Evolutionary conservation across 2,329 filamentous ascomycete species (phyloP).

Genomic region (Alternaria solani): DNA sequence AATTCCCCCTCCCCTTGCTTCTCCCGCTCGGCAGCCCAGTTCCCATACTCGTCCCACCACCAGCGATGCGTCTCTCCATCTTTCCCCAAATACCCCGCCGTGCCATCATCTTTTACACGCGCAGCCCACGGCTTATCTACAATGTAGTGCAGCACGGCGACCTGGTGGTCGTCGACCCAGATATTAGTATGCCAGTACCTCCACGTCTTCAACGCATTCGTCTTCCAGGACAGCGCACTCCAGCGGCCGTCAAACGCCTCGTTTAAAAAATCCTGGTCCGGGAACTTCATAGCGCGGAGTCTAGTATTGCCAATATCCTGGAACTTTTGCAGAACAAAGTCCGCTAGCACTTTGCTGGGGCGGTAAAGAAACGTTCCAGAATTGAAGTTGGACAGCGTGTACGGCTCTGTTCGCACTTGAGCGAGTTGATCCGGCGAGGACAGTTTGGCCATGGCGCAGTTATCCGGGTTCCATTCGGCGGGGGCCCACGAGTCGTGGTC

Average conservation of each 20-base stretch:
- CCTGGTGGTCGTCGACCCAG: slow-evolving; percentile 59
- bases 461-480: slow-evolving; percentile 56
- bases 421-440: slow-evolving; percentile 45
- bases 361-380: slow-evolving; percentile 62
- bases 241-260: slow-evolving; percentile 58
- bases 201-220: slow-evolving; percentile 64
- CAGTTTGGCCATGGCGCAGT: slow-evolving; percentile 59
- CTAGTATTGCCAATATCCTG: slow-evolving; percentile 43
- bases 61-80: slow-evolving; percentile 62
- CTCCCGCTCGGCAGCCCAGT: slow-evolving; percentile 50
- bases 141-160: slow-evolving; percentile 62
- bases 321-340: slow-evolving; percentile 54
- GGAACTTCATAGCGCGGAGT: slow-evolving; percentile 59
- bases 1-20: slow-evolving; percentile 28
- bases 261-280: slow-evolving; percentile 63
- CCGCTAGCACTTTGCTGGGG: slow-evolving; percentile 52
- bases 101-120: slow-evolving; percentile 52
- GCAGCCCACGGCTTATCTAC: slow-evolving; percentile 65
- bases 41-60: slow-evolving; percentile 61
- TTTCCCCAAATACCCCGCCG: slow-evolving; percentile 58
- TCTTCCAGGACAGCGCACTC: slow-evolving; percentile 58
- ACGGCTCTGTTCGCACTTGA: slow-evolving; percentile 38
- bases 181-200: slow-evolving; percentile 61
- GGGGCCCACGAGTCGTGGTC: slow-evolving; percentile 62
- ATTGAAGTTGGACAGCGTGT: slow-evolving; percentile 60